These are phyloP conservation scores for Tetrapyrgos nigripes DNA, from an alignment of 1,284 basidiomycete genomes.

Conservation along the genomic window DNA sequence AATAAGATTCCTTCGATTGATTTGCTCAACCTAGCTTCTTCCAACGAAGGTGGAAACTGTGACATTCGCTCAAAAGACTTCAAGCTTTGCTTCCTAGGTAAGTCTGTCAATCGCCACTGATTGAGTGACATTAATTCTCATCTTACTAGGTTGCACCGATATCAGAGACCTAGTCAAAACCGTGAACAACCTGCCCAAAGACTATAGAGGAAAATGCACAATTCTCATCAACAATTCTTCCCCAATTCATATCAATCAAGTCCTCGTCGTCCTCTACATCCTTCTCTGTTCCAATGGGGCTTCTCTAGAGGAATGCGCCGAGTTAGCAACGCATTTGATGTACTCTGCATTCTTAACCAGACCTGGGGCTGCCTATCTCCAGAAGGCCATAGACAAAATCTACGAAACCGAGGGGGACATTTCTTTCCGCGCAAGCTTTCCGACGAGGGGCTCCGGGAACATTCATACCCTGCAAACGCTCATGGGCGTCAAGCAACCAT, in stretches of 20 bases:
- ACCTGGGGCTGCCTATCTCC: constrained; percentile 20
- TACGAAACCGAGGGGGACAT: constrained; percentile 40
- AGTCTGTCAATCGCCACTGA: neutral
- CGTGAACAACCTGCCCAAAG: constrained; percentile 29
- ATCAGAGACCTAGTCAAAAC: constrained; percentile 33
- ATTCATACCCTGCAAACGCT: constrained; percentile 43
- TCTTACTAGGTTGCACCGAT: constrained; percentile 23
- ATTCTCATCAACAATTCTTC: constrained; percentile 31
- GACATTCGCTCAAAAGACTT: constrained; percentile 1
- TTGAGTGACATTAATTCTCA: neutral
- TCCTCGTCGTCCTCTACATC: constrained; percentile 28
- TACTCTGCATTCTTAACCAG: constrained; percentile 28
- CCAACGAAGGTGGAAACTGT: constrained; percentile 14
- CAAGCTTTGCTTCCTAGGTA: constrained; percentile 22
- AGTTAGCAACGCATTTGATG: constrained; percentile 32
- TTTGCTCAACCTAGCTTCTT: constrained; percentile 8
- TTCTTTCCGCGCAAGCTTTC: constrained; percentile 41
- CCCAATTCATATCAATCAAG: constrained; percentile 26
- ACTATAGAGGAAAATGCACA: constrained; percentile 27
- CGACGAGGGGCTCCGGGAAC: constrained; percentile 42
- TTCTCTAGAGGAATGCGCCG: constrained; percentile 28
- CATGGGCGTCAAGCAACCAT: constrained; percentile 39
- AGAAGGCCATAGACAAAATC: constrained; percentile 31
- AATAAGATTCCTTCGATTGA: constrained; percentile 18
- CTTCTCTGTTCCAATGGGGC: constrained; percentile 24